A percentile compares a stretch with the other conserved stretches of the same genome.
Conservation (phyloP, 352 stramenopile genomes). For the Phytophthora cryptogea region DNA sequence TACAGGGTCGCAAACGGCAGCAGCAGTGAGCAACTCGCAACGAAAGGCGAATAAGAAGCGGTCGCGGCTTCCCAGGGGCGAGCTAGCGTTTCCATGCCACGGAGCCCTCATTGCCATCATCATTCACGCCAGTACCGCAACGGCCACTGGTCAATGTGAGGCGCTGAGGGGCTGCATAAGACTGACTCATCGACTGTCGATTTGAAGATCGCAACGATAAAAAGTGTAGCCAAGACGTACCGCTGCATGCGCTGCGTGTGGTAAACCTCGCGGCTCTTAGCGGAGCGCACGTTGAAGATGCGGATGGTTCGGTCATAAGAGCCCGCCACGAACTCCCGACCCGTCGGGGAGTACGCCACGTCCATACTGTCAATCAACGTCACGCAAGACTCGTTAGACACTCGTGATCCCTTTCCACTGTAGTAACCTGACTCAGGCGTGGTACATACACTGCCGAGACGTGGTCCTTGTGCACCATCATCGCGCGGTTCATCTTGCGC, state of each 20-base stretch:
- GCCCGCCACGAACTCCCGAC: slow-evolving; percentile 97
- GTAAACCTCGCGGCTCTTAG: slow-evolving; percentile 93
- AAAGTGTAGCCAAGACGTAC: slow-evolving; percentile 31
- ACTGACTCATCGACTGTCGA: slow-evolving; percentile 10
- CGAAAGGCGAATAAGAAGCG: slow-evolving; percentile 19
- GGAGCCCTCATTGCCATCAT: slow-evolving; percentile 1
- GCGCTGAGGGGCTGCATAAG: slow-evolving; percentile 9
- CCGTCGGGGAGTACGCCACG: slow-evolving; percentile 97
- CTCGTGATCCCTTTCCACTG: not conserved
- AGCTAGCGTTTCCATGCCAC: slow-evolving; percentile 4
- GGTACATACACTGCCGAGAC: slow-evolving; percentile 93
- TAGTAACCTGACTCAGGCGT: slow-evolving; percentile 13
- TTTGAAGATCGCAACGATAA: not conserved
- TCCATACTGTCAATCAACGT: slow-evolving; percentile 82
- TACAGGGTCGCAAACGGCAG: slow-evolving; percentile 17
- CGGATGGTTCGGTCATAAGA: slow-evolving; percentile 99
- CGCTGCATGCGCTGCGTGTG: slow-evolving; percentile 99
- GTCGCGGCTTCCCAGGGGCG: slow-evolving; percentile 1
- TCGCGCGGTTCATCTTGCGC: slow-evolving; percentile 93
- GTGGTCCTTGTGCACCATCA: slow-evolving; percentile 99
- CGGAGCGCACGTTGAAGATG: slow-evolving; percentile 93
- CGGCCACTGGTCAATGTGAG: slow-evolving; percentile 14
- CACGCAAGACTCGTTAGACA: slow-evolving; percentile 36
- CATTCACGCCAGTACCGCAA: slow-evolving; percentile 17
- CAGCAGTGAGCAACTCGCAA: slow-evolving; percentile 15